A percentile compares a stretch with the other conserved stretches of the same genome.
phyloP scores from a whole-genome alignment of 2,329 filamentous ascomycete species.

The Diatrype stigma region DNA sequence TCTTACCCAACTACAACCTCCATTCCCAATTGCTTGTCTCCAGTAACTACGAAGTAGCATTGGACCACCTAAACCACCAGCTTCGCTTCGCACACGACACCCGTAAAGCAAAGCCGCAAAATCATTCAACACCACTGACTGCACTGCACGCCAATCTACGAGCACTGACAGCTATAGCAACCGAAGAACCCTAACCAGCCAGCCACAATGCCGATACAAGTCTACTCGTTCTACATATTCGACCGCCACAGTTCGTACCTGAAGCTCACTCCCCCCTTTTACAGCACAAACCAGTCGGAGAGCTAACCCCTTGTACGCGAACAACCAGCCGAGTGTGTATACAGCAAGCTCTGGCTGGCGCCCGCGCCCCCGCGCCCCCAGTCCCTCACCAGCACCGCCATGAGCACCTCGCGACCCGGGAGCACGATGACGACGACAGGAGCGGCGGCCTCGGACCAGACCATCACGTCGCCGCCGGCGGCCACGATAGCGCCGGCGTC shows the following conservation, averaged over 20 bases:
- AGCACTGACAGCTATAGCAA: too few relatives aligned
- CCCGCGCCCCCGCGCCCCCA: conserved; percentile 37
- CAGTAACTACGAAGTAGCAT: too few relatives aligned
- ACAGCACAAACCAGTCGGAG: background rate
- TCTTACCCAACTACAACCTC: background rate
- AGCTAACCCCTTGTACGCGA: conserved; percentile 8
- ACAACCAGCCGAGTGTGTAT: conserved; percentile 85
- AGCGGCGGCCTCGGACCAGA: conserved; percentile 5
- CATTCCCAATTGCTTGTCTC: conserved; percentile 8
- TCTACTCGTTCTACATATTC: conserved; percentile 99
- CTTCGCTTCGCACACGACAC: too few relatives aligned
- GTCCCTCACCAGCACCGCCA: conserved; percentile 43
- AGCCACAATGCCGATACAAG: conserved; percentile 63
- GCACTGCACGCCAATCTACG: too few relatives aligned
- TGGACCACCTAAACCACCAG: too few relatives aligned
- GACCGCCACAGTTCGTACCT: conserved; percentile 81
- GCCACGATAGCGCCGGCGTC: too few relatives aligned
- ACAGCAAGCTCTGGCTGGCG: conserved; percentile 77
- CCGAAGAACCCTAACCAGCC: conserved; percentile 8
- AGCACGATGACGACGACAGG: conserved; percentile 12
- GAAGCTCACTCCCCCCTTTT: background rate
- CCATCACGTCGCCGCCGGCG: conserved; percentile 7
- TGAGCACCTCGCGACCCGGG: conserved; percentile 39
- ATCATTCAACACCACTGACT: too few relatives aligned
- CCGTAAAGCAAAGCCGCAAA: too few relatives aligned